Evolutionary conservation across 2,329 filamentous ascomycete species (phyloP), one percentile per base, ranked within the genome.

Genomic region (Neopestalotiopsis sp.): DNA sequence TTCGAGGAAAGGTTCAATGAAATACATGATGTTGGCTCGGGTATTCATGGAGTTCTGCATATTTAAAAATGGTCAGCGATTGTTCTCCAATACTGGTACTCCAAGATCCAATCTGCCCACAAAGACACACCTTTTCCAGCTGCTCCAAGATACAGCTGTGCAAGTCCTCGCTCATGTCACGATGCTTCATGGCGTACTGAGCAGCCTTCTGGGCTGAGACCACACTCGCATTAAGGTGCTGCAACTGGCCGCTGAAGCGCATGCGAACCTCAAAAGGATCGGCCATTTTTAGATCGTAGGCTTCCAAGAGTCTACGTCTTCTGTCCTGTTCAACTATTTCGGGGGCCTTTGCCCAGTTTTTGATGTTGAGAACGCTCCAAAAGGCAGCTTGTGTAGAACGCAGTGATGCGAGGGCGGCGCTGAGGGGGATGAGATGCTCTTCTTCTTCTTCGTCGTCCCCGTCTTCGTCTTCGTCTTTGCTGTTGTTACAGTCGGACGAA

Each of bases 181-280:
- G 90, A 83, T 97, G 93, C 81, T 94, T 97, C 71, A 99, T 87
- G 14, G 96, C 96, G 90, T 97, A 99, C 79, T 95, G 92, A 34
- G 96, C 95, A 3, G 95, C 94, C 83, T 98, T 98, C 76, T 95
- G 93, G 1, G 94, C 92, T 14, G 94, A 95, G 14, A 92, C 92
- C 68, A 96, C 92, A 4, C 93, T 95, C 13, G 96, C 96, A 79
- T 95, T 97, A 71, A 99, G 90, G 79, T 96, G 93, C 74, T 97
- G 92, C 30, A 99, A 89, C 79, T 96, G 93, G 66, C 88, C 88
- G 66, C 94, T 98, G 85, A 99, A 99, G 82, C 94, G 94, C 89
- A 99, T 95, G 78, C 96, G 95, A 75, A 98, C 95, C 85, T 98
- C 96, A 81, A 99, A 99, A 5, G 97, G 96, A 82, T 99, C 95